Base-by-base conservation (phyloP, 1,139 yeast genomes). In the Martiniozyma asiatica region DNA sequence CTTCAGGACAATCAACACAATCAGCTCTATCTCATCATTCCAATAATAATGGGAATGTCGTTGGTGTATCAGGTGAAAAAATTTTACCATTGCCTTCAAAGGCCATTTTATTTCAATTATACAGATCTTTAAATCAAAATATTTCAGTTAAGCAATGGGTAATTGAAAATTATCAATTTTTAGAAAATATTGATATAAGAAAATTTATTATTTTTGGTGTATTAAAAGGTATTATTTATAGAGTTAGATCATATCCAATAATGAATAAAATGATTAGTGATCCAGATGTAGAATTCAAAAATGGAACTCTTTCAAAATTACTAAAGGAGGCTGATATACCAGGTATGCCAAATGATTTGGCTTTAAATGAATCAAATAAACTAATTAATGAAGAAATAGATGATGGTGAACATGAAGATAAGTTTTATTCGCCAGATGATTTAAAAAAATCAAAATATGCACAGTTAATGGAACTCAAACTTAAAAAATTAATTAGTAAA, bases 191-290 rank as follows among this genome's bases (percentile, higher is more conserved):
- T 24, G 98, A 92, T 51, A 62, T 89, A 3, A 61, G 97, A 37
- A 58, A 94, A 30, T 82, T 92, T 45, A 62, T 89, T 11, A 74
- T 85, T 18, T 92, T 87, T 60, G 99, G 98, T 0, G 66, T 84
- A 3, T 60, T 84, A 22, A 68, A 84, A 39, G 85, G 93, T 1
- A 51, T 92, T 6, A 76, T 92, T 12, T 85, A 85, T 50, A 58
- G 97, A 31, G 81, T 85, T 1, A 68, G 80, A 37, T 62, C 84
- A 9, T 82, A 73, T 47, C 96, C 97, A 0, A 58, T 84, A 3
- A 53, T 64, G 37, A 60, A 53, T 37, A 57, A 56, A 21, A 49
- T 59, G 10, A 26, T 17, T 2, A 24, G 26, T 35, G 45, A 40
- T 16, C 20, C 39, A 14, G 43, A 39, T 5, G 25, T 26, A 8